These are phyloP conservation scores for Fusarium foetens DNA, from an alignment of 2,329 filamentous ascomycete species.

Conservation along the genomic window DNA sequence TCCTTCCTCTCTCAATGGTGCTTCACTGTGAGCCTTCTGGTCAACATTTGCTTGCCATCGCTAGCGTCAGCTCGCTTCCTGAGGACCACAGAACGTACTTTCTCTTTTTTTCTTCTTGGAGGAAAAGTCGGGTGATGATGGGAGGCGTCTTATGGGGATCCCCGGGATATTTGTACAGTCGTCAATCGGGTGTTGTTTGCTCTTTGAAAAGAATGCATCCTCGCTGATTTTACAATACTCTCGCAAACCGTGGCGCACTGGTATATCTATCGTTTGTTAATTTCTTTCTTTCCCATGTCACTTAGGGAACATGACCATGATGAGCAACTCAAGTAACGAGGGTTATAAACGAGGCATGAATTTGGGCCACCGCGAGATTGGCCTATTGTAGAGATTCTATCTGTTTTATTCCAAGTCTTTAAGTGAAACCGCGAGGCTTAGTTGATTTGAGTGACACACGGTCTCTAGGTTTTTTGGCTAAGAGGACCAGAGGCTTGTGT, in stretches of 20 bases:
- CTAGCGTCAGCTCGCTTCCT: slow-evolving; percentile 36
- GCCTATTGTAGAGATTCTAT: slow-evolving; percentile 29
- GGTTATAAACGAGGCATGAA: slow-evolving; percentile 32
- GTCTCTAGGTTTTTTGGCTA: not conserved
- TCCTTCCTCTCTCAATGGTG: slow-evolving; percentile 43
- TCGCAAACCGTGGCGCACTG: slow-evolving; percentile 37
- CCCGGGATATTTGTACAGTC: slow-evolving; percentile 46
- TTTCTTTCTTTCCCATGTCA: slow-evolving; percentile 18
- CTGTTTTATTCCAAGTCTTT: not conserved
- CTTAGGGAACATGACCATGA: slow-evolving; percentile 34
- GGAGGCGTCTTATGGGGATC: slow-evolving; percentile 47
- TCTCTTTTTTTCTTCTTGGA: slow-evolving; percentile 45
- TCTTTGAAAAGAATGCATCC: slow-evolving; percentile 47
- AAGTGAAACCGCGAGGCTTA: too few species aligned
- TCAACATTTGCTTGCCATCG: slow-evolving; percentile 38
- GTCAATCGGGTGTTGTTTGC: slow-evolving; percentile 43
- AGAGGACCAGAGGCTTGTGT: not conserved
- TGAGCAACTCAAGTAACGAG: slow-evolving; percentile 35
- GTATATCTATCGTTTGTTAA: slow-evolving; percentile 30
- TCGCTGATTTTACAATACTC: slow-evolving; percentile 40
- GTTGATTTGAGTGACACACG: not conserved
- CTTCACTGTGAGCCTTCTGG: slow-evolving; percentile 46
- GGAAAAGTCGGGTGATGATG: slow-evolving; percentile 46
- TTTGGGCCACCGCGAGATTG: slow-evolving; percentile 20
- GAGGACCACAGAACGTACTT: slow-evolving; percentile 43